Percentiles rank a stretch among this genome's conserved stretches.
phyloP scores from a whole-genome alignment of 176 grass and related monocot genomes.

The Triticum urartu region DNA sequence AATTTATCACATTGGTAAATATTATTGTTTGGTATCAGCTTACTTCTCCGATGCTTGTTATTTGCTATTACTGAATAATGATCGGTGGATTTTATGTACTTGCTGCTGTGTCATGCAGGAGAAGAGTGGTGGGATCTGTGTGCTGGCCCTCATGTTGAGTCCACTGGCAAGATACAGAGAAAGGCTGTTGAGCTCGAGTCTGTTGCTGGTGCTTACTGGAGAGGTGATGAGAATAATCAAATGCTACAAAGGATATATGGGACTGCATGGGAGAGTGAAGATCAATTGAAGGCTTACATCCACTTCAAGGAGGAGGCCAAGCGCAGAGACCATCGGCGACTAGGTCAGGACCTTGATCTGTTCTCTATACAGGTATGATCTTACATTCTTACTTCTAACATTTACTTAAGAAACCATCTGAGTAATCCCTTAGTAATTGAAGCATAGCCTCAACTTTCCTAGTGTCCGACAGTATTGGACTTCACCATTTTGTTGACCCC shows the following conservation, averaged over 20 bases:
- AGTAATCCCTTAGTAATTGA: not conserved
- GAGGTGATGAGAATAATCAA: constrained; percentile 87
- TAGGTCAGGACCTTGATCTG: constrained; percentile 98
- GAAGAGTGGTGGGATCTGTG: constrained; percentile 99
- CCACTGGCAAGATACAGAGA: constrained; percentile 80
- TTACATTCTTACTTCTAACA: not conserved
- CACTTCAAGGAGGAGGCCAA: constrained; percentile 94
- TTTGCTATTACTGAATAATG: not conserved
- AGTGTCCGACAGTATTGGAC: not conserved
- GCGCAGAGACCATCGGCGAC: constrained; percentile 81
- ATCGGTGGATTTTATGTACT: not conserved
- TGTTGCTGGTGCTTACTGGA: constrained; percentile 96
- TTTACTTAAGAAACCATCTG: not conserved
- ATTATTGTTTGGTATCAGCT: not conserved
- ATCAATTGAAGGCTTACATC: constrained; percentile 78
- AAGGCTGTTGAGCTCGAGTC: constrained; percentile 93
- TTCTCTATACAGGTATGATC: constrained; percentile 87
- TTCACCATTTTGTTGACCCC: not conserved
- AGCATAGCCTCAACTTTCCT: not conserved
- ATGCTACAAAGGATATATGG: constrained; percentile 99
- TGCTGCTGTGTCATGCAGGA: constrained; percentile 30
- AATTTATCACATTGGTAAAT: constrained; percentile 91
- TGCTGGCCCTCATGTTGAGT: constrained; percentile 92
- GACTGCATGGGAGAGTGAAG: constrained; percentile 93
- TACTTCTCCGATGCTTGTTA: not conserved